Base-by-base conservation (phyloP, 2,329 filamentous ascomycete species). In the Fusarium torreyae region DNA sequence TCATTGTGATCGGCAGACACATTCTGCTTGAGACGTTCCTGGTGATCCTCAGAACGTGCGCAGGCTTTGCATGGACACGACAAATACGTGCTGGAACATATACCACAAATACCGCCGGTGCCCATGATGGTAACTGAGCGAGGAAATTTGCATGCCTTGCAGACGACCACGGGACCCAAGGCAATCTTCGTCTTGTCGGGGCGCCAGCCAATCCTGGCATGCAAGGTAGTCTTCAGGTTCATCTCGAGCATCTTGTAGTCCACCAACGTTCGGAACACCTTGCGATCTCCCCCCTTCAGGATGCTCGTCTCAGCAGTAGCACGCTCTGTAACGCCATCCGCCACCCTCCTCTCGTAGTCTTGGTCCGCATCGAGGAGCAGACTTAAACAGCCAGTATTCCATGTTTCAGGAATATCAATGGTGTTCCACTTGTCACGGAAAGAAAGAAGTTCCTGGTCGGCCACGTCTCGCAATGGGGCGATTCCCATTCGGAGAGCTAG, bases 121-220 rank as follows among this genome's bases (percentile, higher is more conserved):
- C 76, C 77, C 84, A 86, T 86, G 13, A 86, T 75, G 8, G 84
- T 85, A 18, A 86, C 83, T 0, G 84, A 86, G 7, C 84, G 80
- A 10, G 84, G 82, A 55, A 80, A 80, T 18, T 79, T 68, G 73
- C 84, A 86, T 15, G 45, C 59, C 33, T 73, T 77, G 72, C 84
- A 86, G 4, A 77, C 65, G 4, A 78, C 77, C 0, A 82, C 57
- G 0, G 82, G 82, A 2, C 85, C 84, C n/a, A 86, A 68, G 0
- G 79, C 74, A 1, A 78, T 75, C 59, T 77, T 78, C 15, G 76
- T 79, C 77, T 85, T 86, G 2, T 81, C 63, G 4, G 84, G 84
- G 1, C 72, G 79, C 83, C 83, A 87, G 14, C 82, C 80, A 33
- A 85, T 64, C 31, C 75, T 75, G 11, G 82, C 83, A 6, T 76